Evolutionary conservation across 1,284 basidiomycete species (phyloP).

Genomic region (Moesziomyces globuligerus): DNA sequence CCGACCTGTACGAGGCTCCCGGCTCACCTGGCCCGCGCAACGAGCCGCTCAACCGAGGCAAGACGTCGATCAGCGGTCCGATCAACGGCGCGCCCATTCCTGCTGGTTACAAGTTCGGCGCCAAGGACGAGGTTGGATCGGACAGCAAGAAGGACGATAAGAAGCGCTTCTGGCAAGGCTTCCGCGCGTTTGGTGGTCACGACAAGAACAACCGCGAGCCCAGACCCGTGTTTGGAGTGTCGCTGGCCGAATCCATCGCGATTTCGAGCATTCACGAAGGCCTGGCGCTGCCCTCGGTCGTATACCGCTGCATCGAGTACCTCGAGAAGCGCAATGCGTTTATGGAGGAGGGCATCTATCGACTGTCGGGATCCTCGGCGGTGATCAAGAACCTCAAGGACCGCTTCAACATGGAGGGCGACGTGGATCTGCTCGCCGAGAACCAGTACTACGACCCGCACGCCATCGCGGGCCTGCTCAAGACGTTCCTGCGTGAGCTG

Average conservation of each 20-base stretch:
- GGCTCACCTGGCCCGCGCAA: constrained; percentile 34
- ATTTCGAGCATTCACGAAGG: constrained; percentile 78
- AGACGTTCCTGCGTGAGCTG: constrained; percentile 62
- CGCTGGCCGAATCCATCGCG: constrained; percentile 85
- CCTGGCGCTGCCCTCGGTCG: constrained; percentile 88
- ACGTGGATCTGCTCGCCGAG: constrained; percentile 60
- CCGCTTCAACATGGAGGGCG: constrained; percentile 79
- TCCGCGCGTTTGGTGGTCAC: constrained; percentile 43
- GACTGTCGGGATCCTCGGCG: constrained; percentile 74
- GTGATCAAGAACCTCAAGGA: constrained; percentile 94
- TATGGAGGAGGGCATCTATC: constrained; percentile 96
- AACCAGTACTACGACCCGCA: constrained; percentile 60
- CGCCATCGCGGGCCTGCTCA: constrained; percentile 62
- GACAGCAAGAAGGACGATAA: constrained; percentile 59
- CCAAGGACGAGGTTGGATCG: constrained; percentile 33
- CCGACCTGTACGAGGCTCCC: constrained; percentile 28
- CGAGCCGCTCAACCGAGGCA: constrained; percentile 24
- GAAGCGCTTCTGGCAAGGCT: constrained; percentile 62
- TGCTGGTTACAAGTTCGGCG: constrained; percentile 82
- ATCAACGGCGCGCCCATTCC: constrained; percentile 86
- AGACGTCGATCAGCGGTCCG: constrained; percentile 84
- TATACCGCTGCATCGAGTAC: constrained; percentile 80
- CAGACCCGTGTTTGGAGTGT: constrained; percentile 83
- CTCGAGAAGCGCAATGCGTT: constrained; percentile 82
- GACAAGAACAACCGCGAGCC: constrained; percentile 46